Evolutionary conservation across 1,284 basidiomycete species (phyloP).

Genomic region (Ceratorhiza oryzae-sativae): DNA sequence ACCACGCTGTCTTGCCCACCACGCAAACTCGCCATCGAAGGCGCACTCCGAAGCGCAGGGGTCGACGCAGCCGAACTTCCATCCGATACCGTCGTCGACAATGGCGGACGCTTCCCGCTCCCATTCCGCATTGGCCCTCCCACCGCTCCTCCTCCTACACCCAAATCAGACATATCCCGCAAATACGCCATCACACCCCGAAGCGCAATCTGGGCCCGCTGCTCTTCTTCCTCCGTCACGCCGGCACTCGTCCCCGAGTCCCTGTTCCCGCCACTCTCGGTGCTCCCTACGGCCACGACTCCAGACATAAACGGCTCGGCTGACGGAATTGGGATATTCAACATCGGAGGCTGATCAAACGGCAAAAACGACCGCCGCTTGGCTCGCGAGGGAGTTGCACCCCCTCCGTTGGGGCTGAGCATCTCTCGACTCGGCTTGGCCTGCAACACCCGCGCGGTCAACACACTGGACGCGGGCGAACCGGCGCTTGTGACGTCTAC

Average conservation of each 20-base stretch:
- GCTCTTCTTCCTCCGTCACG: conserved; percentile 43
- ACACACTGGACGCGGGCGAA: conserved; percentile 26
- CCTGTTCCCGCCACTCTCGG: conserved; percentile 50
- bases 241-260: conserved; percentile 33
- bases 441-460: conserved; percentile 19
- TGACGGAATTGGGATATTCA: conserved; percentile 60
- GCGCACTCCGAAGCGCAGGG: conserved; percentile 39
- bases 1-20: conserved; percentile 39
- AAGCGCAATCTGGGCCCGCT: conserved; percentile 64
- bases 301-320: conserved; percentile 67
- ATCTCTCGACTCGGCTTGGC: conserved; percentile 5
- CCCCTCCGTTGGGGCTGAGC: not conserved
- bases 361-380: conserved; percentile 78
- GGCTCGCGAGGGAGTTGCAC: not conserved
- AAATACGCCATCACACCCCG: conserved; percentile 94
- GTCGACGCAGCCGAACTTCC: conserved; percentile 42
- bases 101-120: conserved; percentile 15
- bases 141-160: conserved; percentile 44
- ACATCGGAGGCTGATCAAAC: conserved; percentile 61
- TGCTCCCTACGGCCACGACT: conserved; percentile 56
- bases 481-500: conserved; percentile 41
- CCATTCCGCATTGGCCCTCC: not conserved
- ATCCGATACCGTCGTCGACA: conserved; percentile 34
- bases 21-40: conserved; percentile 43
- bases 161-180: conserved; percentile 91